Percentiles rank a stretch among this genome's conserved stretches.
phyloP scores from a whole-genome alignment of 1,284 basidiomycete species.

The Fomitopsis betulina region DNA sequence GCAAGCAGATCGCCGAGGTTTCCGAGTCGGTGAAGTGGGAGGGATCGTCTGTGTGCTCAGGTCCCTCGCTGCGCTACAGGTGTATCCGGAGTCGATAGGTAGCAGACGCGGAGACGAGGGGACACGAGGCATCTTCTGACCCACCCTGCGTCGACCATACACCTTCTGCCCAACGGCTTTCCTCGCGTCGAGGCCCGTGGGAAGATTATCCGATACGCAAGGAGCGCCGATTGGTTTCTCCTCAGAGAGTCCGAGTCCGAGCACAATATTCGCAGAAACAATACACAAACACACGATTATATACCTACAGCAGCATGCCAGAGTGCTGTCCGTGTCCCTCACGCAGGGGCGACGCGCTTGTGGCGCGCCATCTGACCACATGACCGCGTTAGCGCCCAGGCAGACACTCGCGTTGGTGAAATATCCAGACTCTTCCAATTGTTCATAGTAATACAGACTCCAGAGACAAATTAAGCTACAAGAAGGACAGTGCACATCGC shows the following conservation, averaged over 20 bases:
- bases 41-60: background rate
- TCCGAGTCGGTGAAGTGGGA: background rate
- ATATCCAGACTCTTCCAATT: too few relatives aligned
- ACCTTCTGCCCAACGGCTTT: background rate
- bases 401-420: too few relatives aligned
- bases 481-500: background rate
- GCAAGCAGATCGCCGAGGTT: background rate
- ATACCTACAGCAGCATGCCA: background rate
- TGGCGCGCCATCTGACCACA: background rate
- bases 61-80: background rate
- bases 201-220: background rate
- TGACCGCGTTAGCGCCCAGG: background rate
- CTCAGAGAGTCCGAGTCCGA: too few relatives aligned
- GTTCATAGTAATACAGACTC: background rate
- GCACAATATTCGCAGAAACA: too few relatives aligned
- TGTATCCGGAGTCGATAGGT: background rate
- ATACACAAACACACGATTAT: too few relatives aligned
- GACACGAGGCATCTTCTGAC: slow-evolving; percentile 1
- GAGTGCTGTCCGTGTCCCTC: background rate
- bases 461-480: too few relatives aligned
- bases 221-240: background rate
- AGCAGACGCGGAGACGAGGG: background rate
- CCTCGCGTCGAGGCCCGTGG: background rate
- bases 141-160: background rate
- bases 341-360: background rate